These are phyloP conservation scores for Paramecium octaurelia DNA, from an alignment of 73 alveolate species.

Conservation along the genomic window DNA sequence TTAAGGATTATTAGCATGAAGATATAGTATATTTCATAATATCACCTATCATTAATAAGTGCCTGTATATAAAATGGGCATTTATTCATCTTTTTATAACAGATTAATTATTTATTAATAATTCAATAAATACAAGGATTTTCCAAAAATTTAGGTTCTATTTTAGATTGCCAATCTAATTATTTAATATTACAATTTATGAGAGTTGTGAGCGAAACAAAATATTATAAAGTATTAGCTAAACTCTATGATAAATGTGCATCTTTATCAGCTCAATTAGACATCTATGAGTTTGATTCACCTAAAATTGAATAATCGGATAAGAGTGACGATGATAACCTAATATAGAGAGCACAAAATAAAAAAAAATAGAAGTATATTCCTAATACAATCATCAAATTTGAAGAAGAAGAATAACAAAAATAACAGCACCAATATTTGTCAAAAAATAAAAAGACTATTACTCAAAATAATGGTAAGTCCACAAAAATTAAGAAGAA, in stretches of 20 bases:
- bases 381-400: background rate
- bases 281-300: background rate
- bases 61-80: background rate
- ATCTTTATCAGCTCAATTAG: background rate
- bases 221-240: background rate
- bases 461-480: background rate
- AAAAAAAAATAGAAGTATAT: background rate
- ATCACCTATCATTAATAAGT: background rate
- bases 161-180: background rate
- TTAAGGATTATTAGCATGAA: slow-evolving; percentile 30
- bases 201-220: background rate
- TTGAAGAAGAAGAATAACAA: background rate
- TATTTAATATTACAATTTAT: background rate
- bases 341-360: background rate
- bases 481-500: background rate
- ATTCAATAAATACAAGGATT: background rate
- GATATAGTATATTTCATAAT: background rate
- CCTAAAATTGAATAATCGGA: background rate
- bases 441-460: background rate
- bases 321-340: background rate
- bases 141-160: background rate
- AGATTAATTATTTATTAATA: background rate
- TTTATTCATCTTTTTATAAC: background rate
- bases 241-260: slow-evolving; percentile 9
- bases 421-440: background rate